phyloP scores from a whole-genome alignment of 2,329 filamentous ascomycete species.

The Paecilomyces formosus region DNA sequence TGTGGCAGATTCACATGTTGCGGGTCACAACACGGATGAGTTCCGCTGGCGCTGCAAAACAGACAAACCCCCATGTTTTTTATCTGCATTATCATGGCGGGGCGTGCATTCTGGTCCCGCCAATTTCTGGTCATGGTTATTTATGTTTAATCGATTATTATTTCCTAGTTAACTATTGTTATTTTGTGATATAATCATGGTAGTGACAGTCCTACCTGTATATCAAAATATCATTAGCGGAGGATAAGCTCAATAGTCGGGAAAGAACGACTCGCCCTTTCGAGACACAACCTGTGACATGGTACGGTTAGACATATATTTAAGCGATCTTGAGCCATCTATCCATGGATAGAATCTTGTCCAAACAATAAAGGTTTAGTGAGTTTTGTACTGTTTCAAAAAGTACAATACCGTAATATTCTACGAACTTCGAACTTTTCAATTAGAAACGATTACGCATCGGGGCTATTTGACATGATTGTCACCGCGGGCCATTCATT shows the following conservation, averaged over 20 bases:
- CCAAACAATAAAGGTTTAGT: too few species aligned
- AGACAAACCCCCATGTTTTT: neutral
- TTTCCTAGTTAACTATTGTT: neutral
- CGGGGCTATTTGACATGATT: too few species aligned
- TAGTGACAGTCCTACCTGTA: slow-evolving; percentile 10
- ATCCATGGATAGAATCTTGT: too few species aligned
- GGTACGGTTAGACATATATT: too few species aligned
- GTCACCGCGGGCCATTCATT: too few species aligned
- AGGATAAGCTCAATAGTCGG: slow-evolving; percentile 4
- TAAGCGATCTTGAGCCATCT: too few species aligned
- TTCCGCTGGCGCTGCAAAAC: neutral
- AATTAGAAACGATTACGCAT: too few species aligned
- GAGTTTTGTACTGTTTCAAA: too few species aligned
- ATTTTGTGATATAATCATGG: neutral
- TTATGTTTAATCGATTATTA: neutral
- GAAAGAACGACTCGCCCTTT: too few species aligned
- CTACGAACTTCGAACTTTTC: too few species aligned
- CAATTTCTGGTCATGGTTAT: neutral
- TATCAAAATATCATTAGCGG: slow-evolving; percentile 11
- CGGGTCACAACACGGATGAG: neutral
- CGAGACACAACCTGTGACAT: too few species aligned
- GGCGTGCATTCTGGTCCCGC: neutral
- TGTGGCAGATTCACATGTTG: neutral
- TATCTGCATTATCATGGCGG: neutral
- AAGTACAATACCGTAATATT: too few species aligned